Conservation (phyloP, 306 rosid species). For the Rosa lucieae region DNA sequence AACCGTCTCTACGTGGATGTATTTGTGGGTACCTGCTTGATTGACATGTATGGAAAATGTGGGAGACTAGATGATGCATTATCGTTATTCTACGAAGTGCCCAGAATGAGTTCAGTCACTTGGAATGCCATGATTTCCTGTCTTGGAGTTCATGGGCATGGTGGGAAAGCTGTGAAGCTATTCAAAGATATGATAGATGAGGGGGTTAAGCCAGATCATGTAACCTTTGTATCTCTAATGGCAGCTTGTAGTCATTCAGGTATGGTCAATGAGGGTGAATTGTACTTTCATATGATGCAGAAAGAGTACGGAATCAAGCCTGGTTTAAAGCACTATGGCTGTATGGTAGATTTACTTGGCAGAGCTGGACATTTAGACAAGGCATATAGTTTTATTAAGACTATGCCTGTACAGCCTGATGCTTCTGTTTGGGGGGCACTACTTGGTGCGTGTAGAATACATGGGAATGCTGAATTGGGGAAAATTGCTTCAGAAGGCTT, state of each 20-base stretch:
- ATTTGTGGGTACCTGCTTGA: conserved; percentile 47
- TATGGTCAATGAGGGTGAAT: conserved; percentile 41
- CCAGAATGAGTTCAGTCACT: conserved; percentile 31
- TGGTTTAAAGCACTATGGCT: conserved; percentile 41
- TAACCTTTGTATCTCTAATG: conserved; percentile 43
- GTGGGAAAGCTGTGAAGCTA: conserved; percentile 37
- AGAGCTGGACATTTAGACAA: conserved; percentile 47
- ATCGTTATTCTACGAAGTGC: conserved; percentile 38
- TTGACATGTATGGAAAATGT: conserved; percentile 61
- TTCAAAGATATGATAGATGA: conserved; percentile 38
- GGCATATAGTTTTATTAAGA: conserved; percentile 40
- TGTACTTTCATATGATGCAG: conserved; percentile 43
- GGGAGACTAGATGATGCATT: conserved; percentile 49
- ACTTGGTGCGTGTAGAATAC: conserved; percentile 61
- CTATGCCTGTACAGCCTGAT: conserved; percentile 47
- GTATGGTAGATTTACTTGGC: conserved; percentile 57
- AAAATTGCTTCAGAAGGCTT: conserved; percentile 46
- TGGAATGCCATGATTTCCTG: conserved; percentile 56
- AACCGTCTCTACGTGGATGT: conserved; percentile 35
- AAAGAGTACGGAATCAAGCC: conserved; percentile 43
- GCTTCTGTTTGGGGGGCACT: conserved; percentile 59
- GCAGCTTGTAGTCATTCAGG: conserved; percentile 61
- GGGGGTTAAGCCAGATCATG: conserved; percentile 42
- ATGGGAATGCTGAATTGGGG: conserved; percentile 42
- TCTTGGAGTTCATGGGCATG: conserved; percentile 52